Evolutionary conservation across 805 yeast genomes (phyloP).

Genomic region (Saccharomycopsis fodiens): DNA sequence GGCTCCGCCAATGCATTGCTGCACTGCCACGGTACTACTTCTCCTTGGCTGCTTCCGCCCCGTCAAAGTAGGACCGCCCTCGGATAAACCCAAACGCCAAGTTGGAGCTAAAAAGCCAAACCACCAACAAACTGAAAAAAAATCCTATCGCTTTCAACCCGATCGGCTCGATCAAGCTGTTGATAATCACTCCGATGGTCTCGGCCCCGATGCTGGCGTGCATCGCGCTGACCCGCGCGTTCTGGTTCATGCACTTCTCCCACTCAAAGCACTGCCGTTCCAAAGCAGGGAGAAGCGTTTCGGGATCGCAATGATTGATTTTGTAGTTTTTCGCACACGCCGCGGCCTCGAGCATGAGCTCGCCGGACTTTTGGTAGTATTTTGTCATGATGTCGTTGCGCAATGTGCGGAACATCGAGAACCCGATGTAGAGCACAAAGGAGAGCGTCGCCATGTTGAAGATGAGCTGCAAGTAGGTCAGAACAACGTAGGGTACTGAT

Average conservation of each 20-base stretch:
- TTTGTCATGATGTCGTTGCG: conserved; percentile 46
- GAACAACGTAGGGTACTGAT: conserved; percentile 42
- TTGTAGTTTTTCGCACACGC: conserved; percentile 44
- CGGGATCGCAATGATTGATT: conserved; percentile 52
- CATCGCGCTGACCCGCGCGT: conserved; percentile 37
- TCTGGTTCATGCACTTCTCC: conserved; percentile 60
- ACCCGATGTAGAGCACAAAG: conserved; percentile 37
- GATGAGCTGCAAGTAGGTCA: conserved; percentile 54
- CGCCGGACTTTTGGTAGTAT: conserved; percentile 40
- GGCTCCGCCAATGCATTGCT: no score
- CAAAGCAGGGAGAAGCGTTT: conserved; percentile 49
- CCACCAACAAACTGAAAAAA: conserved; percentile 3
- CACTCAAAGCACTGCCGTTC: conserved; percentile 50
- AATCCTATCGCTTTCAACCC: conserved; percentile 45
- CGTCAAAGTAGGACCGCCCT: conserved; percentile 38
- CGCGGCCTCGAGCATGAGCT: conserved; percentile 43
- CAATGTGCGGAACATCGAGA: conserved; percentile 39
- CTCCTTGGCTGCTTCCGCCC: background rate
- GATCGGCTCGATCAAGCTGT: conserved; percentile 60
- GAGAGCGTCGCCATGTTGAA: conserved; percentile 41
- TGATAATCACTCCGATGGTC: conserved; percentile 52
- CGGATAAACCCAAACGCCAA: conserved; percentile 61
- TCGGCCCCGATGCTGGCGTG: conserved; percentile 55
- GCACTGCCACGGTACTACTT: no score
- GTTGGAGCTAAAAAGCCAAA: conserved; percentile 45